Conservation (phyloP, 257 asterid genomes). For the Penstemon newberryi region DNA sequence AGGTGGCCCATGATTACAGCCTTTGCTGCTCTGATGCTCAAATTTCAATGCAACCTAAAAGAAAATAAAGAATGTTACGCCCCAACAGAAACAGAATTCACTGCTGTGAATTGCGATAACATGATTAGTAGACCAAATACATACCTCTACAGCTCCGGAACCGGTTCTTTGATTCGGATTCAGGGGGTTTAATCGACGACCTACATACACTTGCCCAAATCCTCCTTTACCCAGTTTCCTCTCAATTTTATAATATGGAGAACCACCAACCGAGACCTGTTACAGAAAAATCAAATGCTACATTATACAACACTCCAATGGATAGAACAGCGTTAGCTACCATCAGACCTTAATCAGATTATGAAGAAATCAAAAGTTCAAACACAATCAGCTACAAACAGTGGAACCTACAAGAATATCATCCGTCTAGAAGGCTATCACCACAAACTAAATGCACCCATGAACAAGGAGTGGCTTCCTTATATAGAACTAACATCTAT, state of each 20-base stretch:
- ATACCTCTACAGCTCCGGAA: conserved; percentile 83
- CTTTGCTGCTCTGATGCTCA: conserved; percentile 52
- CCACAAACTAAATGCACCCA: background rate
- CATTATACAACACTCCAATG: conserved; percentile 19
- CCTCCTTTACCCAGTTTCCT: conserved; percentile 93
- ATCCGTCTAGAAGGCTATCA: conserved; percentile 7
- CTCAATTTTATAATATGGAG: conserved; percentile 70
- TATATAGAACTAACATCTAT: conserved; percentile 2
- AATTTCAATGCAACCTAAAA: conserved; percentile 70
- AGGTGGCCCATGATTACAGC: conserved; percentile 53
- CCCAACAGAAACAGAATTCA: background rate
- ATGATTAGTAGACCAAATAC: conserved; percentile 7
- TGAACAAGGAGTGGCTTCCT: conserved; percentile 5
- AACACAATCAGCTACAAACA: conserved; percentile 6
- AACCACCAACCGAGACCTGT: conserved; percentile 92
- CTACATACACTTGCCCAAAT: conserved; percentile 93
- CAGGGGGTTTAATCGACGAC: conserved; percentile 68
- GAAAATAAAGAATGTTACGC: conserved; percentile 11
- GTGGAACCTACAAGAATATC: conserved; percentile 14
- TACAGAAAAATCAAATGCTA: conserved; percentile 19
- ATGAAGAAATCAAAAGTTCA: conserved; percentile 4
- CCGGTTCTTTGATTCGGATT: conserved; percentile 74
- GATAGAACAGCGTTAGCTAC: conserved; percentile 6
- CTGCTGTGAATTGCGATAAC: background rate
- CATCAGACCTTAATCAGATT: background rate